phyloP scores from a whole-genome alignment of 2,329 filamentous ascomycete genomes.

The Ilyonectria mors-panacis region DNA sequence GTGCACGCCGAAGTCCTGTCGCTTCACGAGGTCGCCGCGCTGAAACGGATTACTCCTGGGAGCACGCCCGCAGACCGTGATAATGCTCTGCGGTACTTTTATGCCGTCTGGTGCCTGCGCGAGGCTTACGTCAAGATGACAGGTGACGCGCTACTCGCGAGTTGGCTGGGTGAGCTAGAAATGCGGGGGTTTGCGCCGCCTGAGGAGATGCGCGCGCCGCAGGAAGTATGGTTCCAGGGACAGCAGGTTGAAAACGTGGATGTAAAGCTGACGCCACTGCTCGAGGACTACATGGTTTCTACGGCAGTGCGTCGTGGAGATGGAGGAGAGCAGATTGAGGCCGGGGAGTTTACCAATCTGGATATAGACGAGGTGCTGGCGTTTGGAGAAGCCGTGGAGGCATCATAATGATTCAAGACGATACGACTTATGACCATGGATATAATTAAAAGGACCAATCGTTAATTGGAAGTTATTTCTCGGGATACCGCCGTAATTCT shows the following conservation, averaged over 20 bases:
- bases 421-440: constrained; percentile 21
- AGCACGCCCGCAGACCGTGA: constrained; percentile 56
- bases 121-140: constrained; percentile 89
- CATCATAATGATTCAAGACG: constrained; percentile 10
- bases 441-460: background rate
- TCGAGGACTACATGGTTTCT: constrained; percentile 70
- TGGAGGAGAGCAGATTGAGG: constrained; percentile 55
- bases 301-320: constrained; percentile 63
- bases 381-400: constrained; percentile 56
- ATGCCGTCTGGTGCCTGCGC: constrained; percentile 83
- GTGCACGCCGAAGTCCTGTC: constrained; percentile 81
- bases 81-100: constrained; percentile 78
- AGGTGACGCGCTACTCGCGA: constrained; percentile 81
- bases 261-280: constrained; percentile 54
- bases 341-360: constrained; percentile 61
- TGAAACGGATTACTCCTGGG: constrained; percentile 63
- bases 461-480: background rate
- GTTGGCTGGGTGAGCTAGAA: constrained; percentile 80
- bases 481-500: background rate
- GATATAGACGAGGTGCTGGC: constrained; percentile 62
- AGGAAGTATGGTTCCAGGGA: constrained; percentile 52
- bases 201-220: constrained; percentile 42
- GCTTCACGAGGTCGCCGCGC: constrained; percentile 71
- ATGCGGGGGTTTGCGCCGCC: constrained; percentile 76
- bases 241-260: constrained; percentile 52